These are phyloP conservation scores for Talaromyces atroroseus DNA, from an alignment of 2,329 filamentous ascomycete genomes.

Conservation along the genomic window DNA sequence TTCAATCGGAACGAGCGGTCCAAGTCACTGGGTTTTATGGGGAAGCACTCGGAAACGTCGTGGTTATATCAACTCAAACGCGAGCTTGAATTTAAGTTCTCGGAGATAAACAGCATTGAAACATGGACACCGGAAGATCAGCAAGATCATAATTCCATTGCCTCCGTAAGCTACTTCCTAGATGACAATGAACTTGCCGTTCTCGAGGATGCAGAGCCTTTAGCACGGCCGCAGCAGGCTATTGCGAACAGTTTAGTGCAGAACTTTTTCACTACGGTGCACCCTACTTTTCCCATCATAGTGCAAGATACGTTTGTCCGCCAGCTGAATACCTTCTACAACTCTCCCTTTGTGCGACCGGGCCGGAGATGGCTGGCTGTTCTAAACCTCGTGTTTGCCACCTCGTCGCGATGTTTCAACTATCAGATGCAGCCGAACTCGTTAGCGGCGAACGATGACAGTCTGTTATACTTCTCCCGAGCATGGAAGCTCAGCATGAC, in stretches of 20 bases:
- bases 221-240: conserved; percentile 30
- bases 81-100: conserved; percentile 26
- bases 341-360: conserved; percentile 26
- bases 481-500: conserved; percentile 38
- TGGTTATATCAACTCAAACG: conserved; percentile 41
- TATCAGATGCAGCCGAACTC: conserved; percentile 25
- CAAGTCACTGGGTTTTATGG: conserved; percentile 38
- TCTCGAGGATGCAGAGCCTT: conserved; percentile 31
- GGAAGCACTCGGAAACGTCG: conserved; percentile 41
- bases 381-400: conserved; percentile 42
- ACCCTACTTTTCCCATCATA: conserved; percentile 40
- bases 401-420: conserved; percentile 32
- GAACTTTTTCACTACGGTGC: conserved; percentile 35
- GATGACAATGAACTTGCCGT: conserved; percentile 34
- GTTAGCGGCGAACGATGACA: conserved; percentile 27
- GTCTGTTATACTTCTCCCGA: conserved; percentile 38
- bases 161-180: conserved; percentile 34
- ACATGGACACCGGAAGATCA: conserved; percentile 14
- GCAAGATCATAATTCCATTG: conserved; percentile 23
- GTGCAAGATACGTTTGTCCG: conserved; percentile 34
- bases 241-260: conserved; percentile 37
- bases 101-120: neutral
- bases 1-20: conserved; percentile 37
- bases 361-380: conserved; percentile 39
- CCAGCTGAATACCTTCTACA: conserved; percentile 35